These are phyloP conservation scores for Podaxis sp. DNA, from an alignment of 768 basidiomycete species.

Conservation along the genomic window DNA sequence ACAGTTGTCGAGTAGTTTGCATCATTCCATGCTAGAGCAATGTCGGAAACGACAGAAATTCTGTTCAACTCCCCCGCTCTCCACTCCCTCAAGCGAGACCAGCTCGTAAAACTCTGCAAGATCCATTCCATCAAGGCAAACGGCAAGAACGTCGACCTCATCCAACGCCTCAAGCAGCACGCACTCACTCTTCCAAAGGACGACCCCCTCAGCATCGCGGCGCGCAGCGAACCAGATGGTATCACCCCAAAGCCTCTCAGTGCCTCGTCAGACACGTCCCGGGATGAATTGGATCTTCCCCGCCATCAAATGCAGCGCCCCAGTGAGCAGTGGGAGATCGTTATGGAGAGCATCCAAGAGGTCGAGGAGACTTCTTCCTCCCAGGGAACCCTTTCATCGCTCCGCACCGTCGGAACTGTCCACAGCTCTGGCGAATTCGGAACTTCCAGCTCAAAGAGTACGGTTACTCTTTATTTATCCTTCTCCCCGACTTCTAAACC, in stretches of 20 bases:
- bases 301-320: conserved; percentile 44
- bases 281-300: conserved; percentile 14
- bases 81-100: conserved; percentile 80
- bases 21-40: conserved; percentile 23
- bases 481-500: conserved; percentile 2
- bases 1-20: not conserved
- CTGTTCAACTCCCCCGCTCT: conserved; percentile 84
- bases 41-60: conserved; percentile 77
- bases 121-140: conserved; percentile 75
- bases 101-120: conserved; percentile 85
- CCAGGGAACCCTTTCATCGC: conserved; percentile 49
- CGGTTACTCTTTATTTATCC: conserved; percentile 18
- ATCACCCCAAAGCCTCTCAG: conserved; percentile 18
- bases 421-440: conserved; percentile 69
- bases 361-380: conserved; percentile 52
- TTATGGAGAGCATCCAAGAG: conserved; percentile 82
- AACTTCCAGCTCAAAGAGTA: conserved; percentile 61
- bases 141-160: conserved; percentile 77
- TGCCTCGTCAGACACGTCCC: not conserved
- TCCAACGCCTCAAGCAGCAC: conserved; percentile 67
- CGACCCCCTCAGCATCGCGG: conserved; percentile 54
- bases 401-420: conserved; percentile 34
- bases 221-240: conserved; percentile 43
- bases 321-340: conserved; percentile 82
- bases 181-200: conserved; percentile 63